Base-by-base conservation (phyloP, 2,329 filamentous ascomycete genomes). In the Hymenoscyphus salicellus region DNA sequence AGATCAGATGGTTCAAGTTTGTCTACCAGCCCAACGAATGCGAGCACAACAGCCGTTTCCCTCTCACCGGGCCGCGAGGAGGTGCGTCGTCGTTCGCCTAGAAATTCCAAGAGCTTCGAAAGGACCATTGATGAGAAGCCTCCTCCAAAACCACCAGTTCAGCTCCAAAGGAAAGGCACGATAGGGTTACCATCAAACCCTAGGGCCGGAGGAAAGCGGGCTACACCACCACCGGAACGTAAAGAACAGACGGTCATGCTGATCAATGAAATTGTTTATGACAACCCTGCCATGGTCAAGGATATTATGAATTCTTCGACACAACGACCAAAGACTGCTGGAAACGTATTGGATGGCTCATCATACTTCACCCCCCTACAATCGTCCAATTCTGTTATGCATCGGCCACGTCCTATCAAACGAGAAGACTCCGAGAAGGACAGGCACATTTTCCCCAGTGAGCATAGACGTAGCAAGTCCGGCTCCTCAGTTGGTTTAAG, bases 181-280 rank as follows among this genome's bases (percentile, higher is more conserved):
- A 58, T 71, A 23, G 72, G 73, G 5, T 58, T 75, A 4, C 72
- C 73, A 26, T 67, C 68, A 5, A 72, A 73, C 62, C 72, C 74
- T 55, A 64, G 70, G 55, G 49, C 73, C 49, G 64, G 69, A 60
- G 52, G 70, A n/a, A 64, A 68, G 17, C 68, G 65, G 57, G 62
- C 64, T 23, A 58, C 58, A 8, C 64, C 68, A 38, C 55, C 61
- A 8, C 56, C 61, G 28, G 63, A 69, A 58, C 64, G 20, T 62
- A 78, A 75, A 61, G 75, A 81, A 28, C 79, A 82, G 64, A 85
- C 81, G 3, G 79, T 86, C 56, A 81, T 86, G 80, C 81, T 85
- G 62, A 74, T 86, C 59, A 86, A 85, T 65, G 79, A 82, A 59
- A 84, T 86, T 62, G 78, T 83, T 41, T 86, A 85, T 66, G 77